Evolutionary conservation across 2,329 filamentous ascomycete species (phyloP).

Genomic region (Trichoderma breve): DNA sequence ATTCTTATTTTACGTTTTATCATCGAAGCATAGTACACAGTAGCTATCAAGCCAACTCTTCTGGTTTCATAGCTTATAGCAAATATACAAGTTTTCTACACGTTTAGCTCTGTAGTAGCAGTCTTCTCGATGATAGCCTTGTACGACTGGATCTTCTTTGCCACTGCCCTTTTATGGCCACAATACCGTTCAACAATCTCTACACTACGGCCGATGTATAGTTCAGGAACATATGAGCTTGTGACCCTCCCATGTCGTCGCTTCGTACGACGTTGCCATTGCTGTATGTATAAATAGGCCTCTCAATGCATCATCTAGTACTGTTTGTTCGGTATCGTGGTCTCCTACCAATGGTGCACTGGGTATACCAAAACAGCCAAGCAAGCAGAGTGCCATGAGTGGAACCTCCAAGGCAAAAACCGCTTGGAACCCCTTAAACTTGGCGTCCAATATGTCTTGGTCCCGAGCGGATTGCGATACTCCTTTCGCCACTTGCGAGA

Average conservation of each 20-base stretch:
- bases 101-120: not conserved
- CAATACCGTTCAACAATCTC: not conserved
- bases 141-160: not conserved
- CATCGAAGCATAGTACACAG: accelerated
- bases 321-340: not conserved
- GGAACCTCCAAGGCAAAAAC: not conserved
- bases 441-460: not conserved
- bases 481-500: not conserved
- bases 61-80: not conserved
- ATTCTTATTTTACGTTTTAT: not conserved
- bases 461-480: not conserved
- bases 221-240: too few species aligned
- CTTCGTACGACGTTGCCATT: not conserved
- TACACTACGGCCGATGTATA: not conserved
- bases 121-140: not conserved
- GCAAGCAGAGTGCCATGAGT: not conserved
- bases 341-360: not conserved
- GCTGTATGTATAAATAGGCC: not conserved
- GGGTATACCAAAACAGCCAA: not conserved
- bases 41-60: not conserved
- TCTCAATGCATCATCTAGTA: not conserved
- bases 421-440: not conserved
- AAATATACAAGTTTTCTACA: not conserved
- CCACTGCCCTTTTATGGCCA: not conserved
- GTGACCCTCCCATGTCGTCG: too few species aligned